Base-by-base conservation (phyloP, 805 yeast species). In the Monosporozyma siamensis region DNA sequence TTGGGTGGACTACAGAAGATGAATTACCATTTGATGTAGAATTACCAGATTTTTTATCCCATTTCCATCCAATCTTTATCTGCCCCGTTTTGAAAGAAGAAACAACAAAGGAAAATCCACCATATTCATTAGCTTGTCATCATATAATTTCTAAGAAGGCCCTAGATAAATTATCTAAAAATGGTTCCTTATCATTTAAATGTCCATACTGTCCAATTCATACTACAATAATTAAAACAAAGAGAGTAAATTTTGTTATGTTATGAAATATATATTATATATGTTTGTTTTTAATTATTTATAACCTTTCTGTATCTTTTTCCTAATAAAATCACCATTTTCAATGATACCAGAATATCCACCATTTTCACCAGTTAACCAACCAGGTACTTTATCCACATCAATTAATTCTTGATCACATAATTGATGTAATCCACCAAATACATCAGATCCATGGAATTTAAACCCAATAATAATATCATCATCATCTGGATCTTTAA, bases 321-420 rank as follows among this genome's bases (percentile, higher is more conserved):
- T 48, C 50, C 20, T 42, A 11, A 18, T 42, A 31, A 64, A 66
- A 35, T 48, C 54, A 0, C 75, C 75, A 44, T 71, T 60, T 23
- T 52, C 53, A 4, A 75, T 60, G 0, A 48, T 52, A 0, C 88
- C 88, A 29, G 73, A 65, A 32, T 63, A 61, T 1, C 61, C 51
- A 0, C 83, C 82, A 47, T 79, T 80, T 56, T 83, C 87, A 2
- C 94, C 95, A 4, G 89, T 77, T 25, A 85, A 58, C 89, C 88
- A 85, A 24, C 77, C 72, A 1, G 95, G 95, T 12, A 82, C 61
- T 0, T 50, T 65, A n/a, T 69, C 64, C 0, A 82, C 72, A 49
- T 82, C 72, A 2, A 79, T 60, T 0, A 70, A 52, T 1, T 67
- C 72, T 48, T 63, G 44, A 41, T 66, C 66, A 22, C 87, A 73